A percentile compares a stretch with the other conserved stretches of the same genome.
phyloP scores from a whole-genome alignment of 2,329 filamentous ascomycete genomes.

The Fusarium pininemorale region DNA sequence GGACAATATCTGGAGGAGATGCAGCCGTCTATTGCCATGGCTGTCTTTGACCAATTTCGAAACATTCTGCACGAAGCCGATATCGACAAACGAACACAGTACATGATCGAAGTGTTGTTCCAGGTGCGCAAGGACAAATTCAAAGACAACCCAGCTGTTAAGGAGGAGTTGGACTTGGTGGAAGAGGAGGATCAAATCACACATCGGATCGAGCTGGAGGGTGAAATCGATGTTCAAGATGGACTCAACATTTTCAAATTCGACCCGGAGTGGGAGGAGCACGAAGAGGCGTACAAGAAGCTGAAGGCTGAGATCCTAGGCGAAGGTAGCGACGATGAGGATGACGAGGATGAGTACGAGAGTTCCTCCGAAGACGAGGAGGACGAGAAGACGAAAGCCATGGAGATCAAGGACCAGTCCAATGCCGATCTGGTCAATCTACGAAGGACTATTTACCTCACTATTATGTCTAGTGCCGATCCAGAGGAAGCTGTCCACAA shows the following conservation, averaged over 20 bases:
- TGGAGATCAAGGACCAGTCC: constrained; percentile 98
- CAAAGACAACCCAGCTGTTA: constrained; percentile 91
- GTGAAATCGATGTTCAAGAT: constrained; percentile 85
- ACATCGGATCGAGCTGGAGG: constrained; percentile 83
- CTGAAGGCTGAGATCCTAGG: constrained; percentile 94
- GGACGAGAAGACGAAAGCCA: constrained; percentile 78
- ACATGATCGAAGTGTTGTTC: constrained; percentile 98
- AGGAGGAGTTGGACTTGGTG: constrained; percentile 92
- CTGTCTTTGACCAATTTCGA: constrained; percentile 95
- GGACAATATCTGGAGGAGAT: constrained; percentile 96
- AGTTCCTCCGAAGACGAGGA: constrained; percentile 77
- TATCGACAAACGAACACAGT: constrained; percentile 98
- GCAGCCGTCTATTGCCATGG: constrained; percentile 86
- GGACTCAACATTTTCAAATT: constrained; percentile 95
- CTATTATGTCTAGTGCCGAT: constrained; percentile 95
- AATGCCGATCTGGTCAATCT: constrained; percentile 96
- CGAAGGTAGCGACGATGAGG: constrained; percentile 87
- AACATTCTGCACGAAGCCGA: constrained; percentile 96
- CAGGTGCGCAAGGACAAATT: constrained; percentile 96
- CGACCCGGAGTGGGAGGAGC: constrained; percentile 87
- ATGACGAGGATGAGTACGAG: constrained; percentile 69
- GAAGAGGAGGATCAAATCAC: constrained; percentile 99
- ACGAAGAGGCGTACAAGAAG: constrained; percentile 89
- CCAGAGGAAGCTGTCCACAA: constrained; percentile 98
- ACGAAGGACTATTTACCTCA: constrained; percentile 93